Conservation (phyloP, 2,329 filamentous ascomycete genomes). For the Ilyonectria destructans region DNA sequence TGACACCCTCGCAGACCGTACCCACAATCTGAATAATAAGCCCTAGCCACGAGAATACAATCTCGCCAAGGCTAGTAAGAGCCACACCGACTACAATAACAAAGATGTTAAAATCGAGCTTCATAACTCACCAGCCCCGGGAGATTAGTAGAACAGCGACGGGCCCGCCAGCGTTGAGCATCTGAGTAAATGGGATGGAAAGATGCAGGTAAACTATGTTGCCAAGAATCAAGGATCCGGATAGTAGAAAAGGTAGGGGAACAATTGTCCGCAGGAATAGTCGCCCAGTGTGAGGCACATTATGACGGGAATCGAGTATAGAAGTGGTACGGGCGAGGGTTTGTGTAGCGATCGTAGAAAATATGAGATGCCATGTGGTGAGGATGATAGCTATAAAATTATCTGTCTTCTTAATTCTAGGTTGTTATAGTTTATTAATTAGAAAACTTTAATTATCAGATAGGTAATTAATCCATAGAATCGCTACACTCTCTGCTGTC, state of each 20-base stretch:
- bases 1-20: constrained; percentile 34
- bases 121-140: constrained; percentile 12
- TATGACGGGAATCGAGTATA: constrained; percentile 35
- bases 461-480: no score
- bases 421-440: no score
- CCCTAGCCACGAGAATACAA: constrained; percentile 18
- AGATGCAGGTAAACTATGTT: constrained; percentile 25
- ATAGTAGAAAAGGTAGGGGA: constrained; percentile 19
- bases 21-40: constrained; percentile 26
- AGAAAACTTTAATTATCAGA: no score
- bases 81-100: constrained; percentile 16
- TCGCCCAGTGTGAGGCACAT: constrained; percentile 24
- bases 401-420: no score
- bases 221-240: constrained; percentile 16
- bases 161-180: constrained; percentile 19
- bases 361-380: constrained; percentile 40
- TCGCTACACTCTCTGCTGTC: no score
- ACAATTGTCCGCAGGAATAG: constrained; percentile 16
- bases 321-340: constrained; percentile 37
- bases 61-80: constrained; percentile 19
- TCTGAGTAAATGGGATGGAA: constrained; percentile 20
- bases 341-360: constrained; percentile 36
- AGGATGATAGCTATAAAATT: constrained; percentile 20
- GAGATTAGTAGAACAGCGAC: constrained; percentile 23
- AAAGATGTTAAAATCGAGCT: constrained; percentile 10